These are phyloP conservation scores for Sarocladiaceae sp. DNA, from an alignment of 2,329 filamentous ascomycete genomes.

Conservation along the genomic window DNA sequence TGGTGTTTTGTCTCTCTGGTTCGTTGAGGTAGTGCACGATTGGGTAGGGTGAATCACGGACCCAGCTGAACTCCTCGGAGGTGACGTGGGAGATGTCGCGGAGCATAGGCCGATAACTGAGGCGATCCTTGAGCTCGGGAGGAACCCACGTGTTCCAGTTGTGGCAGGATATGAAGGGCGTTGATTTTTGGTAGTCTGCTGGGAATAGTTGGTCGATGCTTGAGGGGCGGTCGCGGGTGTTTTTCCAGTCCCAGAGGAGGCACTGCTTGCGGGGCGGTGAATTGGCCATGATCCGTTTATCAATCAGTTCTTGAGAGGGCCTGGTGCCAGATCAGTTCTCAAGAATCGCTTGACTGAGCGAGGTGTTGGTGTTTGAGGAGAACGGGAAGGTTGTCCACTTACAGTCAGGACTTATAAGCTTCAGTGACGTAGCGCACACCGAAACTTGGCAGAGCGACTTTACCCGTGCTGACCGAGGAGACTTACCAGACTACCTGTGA, in stretches of 20 bases:
- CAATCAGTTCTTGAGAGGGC: background rate
- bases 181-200: background rate
- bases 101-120: background rate
- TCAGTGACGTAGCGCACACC: background rate
- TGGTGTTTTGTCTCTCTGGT: background rate
- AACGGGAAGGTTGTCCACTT: background rate
- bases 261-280: background rate
- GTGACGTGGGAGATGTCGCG: background rate
- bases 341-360: too few species aligned
- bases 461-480: too few species aligned
- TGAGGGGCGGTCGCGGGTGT: background rate
- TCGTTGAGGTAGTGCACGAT: slow-evolving; percentile 6
- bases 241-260: slow-evolving; percentile 4
- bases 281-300: background rate
- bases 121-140: background rate
- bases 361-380: background rate
- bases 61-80: slow-evolving; percentile 4
- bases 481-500: too few species aligned
- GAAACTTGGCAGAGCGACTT: background rate
- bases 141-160: slow-evolving; percentile 4
- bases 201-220: background rate
- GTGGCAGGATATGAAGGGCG: slow-evolving; percentile 1
- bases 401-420: too few species aligned
- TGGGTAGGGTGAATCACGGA: background rate
- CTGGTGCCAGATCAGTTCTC: too few species aligned